Percentiles rank a stretch among this genome's conserved stretches.
These are phyloP conservation scores for Fraxinus excelsior DNA, from an alignment of 257 asterid genomes.

Conservation along the genomic window DNA sequence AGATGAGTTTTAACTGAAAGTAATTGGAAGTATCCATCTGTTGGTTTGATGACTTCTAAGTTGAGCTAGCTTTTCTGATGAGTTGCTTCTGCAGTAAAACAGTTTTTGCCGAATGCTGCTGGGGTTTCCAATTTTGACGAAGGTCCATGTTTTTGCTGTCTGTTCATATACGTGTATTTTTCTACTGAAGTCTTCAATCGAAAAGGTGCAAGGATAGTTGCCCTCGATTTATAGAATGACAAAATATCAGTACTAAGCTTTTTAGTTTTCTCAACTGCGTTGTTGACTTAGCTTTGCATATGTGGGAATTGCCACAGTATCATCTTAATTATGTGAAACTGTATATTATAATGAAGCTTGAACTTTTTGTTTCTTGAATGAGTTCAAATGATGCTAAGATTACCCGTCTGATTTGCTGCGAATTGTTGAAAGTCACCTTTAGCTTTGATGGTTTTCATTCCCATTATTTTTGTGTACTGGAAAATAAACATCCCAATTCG, in stretches of 20 bases:
- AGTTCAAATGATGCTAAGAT: background rate
- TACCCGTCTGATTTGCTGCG: background rate
- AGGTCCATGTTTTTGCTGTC: background rate
- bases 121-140: background rate
- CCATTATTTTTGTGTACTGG: too few relatives aligned
- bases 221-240: background rate
- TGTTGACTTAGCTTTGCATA: background rate
- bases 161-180: background rate
- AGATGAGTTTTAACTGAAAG: background rate
- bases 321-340: background rate
- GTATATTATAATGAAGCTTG: background rate
- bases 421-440: background rate
- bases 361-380: background rate
- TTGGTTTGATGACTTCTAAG: slow-evolving; percentile 11
- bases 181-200: background rate
- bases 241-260: background rate
- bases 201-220: background rate
- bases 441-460: background rate
- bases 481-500: too few relatives aligned
- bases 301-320: background rate
- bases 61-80: slow-evolving; percentile 20
- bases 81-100: slow-evolving; percentile 13
- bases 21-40: background rate
- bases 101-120: slow-evolving; percentile 29
- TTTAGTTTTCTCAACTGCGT: background rate